These are phyloP conservation scores for Talaromyces sp. DNA, from an alignment of 2,329 filamentous ascomycete species.

Conservation along the genomic window DNA sequence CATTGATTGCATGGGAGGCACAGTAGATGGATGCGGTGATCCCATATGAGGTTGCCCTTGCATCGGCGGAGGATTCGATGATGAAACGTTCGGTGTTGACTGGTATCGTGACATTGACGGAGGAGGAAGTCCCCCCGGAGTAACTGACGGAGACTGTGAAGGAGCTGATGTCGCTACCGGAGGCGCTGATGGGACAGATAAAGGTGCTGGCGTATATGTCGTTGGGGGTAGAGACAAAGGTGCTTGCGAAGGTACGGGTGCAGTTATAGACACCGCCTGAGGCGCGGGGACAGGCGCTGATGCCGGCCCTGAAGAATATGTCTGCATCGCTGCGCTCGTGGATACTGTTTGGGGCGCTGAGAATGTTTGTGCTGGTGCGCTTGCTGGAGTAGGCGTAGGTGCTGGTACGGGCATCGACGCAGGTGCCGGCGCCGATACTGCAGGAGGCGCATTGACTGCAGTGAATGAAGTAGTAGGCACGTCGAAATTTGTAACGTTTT, in stretches of 20 bases:
- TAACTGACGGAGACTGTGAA: constrained; percentile 28
- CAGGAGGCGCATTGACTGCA: not conserved
- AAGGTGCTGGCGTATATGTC: constrained; percentile 22
- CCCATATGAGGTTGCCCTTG: constrained; percentile 44
- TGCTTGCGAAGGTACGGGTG: constrained; percentile 25
- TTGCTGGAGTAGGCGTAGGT: constrained; percentile 17
- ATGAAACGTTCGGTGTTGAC: constrained; percentile 14
- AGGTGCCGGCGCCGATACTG: not conserved
- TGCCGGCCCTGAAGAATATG: not conserved
- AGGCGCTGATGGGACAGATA: constrained; percentile 31
- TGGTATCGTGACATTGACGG: constrained; percentile 35
- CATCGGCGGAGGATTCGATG: constrained; percentile 11
- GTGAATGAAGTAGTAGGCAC: constrained; percentile 4
- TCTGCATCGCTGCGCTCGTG: not conserved
- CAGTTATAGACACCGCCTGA: constrained; percentile 16
- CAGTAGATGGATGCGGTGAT: constrained; percentile 48
- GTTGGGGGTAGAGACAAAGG: not conserved
- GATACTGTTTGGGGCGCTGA: not conserved
- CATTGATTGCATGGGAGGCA: constrained; percentile 52
- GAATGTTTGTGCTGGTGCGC: constrained; percentile 18
- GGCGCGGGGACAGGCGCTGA: not conserved
- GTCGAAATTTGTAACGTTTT: not conserved
- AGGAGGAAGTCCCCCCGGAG: constrained; percentile 25
- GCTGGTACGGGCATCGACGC: constrained; percentile 27
- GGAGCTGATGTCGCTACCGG: constrained; percentile 22